These are phyloP conservation scores for Phytophthora sp. DNA, from an alignment of 352 stramenopile genomes.

Conservation along the genomic window DNA sequence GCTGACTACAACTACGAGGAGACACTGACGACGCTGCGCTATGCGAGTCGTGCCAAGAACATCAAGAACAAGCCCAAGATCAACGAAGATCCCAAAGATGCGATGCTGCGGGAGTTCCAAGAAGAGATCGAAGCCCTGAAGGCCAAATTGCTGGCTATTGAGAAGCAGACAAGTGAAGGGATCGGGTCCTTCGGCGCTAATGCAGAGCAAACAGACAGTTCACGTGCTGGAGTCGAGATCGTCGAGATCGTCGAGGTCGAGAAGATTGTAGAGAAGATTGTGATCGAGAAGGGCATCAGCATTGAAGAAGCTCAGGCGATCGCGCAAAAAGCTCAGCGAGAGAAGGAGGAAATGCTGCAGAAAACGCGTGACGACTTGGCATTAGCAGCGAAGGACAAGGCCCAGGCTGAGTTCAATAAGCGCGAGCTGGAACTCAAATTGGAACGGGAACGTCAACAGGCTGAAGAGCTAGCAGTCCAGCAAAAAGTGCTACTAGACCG, in stretches of 20 bases:
- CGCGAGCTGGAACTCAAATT: constrained; percentile 88
- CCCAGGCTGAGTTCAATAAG: constrained; percentile 85
- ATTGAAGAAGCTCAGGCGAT: constrained; percentile 80
- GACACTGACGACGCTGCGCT: constrained; percentile 94
- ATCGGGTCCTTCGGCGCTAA: constrained; percentile 13
- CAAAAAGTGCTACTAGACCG: constrained; percentile 86
- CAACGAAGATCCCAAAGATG: constrained; percentile 98
- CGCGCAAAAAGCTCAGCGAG: constrained; percentile 68
- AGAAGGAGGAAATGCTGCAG: constrained; percentile 80
- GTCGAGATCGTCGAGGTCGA: constrained; percentile 71
- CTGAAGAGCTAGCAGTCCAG: constrained; percentile 68
- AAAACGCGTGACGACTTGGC: constrained; percentile 75
- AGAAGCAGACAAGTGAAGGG: constrained; percentile 48
- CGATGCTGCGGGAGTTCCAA: constrained; percentile 97
- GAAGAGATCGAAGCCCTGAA: constrained; percentile 96
- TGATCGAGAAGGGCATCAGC: constrained; percentile 86
- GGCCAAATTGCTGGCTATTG: constrained; percentile 69
- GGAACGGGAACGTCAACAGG: constrained; percentile 85
- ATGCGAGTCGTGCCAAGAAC: constrained; percentile 98
- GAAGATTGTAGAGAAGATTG: constrained; percentile 85
- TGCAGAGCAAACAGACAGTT: too few relatives aligned
- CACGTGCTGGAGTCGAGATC: too few relatives aligned
- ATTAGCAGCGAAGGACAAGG: constrained; percentile 79
- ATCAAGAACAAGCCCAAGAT: constrained; percentile 99
- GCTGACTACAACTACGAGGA: constrained; percentile 98